phyloP scores from a whole-genome alignment of 192 early-diverging fungal genomes.

The Coemansia sp. region DNA sequence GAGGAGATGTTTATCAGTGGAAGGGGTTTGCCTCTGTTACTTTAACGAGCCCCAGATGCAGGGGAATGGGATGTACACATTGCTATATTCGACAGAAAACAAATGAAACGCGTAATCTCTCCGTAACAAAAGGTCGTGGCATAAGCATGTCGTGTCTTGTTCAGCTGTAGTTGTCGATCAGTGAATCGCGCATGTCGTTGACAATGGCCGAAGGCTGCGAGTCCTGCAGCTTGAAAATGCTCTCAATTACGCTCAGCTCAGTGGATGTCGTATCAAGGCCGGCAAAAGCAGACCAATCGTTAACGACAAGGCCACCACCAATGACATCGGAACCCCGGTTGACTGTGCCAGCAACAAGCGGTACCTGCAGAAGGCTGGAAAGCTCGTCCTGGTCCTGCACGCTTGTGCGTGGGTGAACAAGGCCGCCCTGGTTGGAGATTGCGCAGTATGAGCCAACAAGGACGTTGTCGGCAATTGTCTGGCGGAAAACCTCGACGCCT shows the following conservation, averaged over 20 bases:
- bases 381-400: conserved; percentile 98
- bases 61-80: too few species aligned
- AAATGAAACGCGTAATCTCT: too few species aligned
- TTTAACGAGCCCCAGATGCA: too few species aligned
- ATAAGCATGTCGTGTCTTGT: neutral
- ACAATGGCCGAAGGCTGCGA: conserved; percentile 88
- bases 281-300: conserved; percentile 98
- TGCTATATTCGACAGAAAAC: too few species aligned
- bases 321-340: conserved; percentile 98
- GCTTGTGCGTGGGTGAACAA: conserved; percentile 94
- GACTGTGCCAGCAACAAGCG: conserved; percentile 96
- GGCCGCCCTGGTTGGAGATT: conserved; percentile 95
- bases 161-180: conserved; percentile 83
- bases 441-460: conserved; percentile 95
- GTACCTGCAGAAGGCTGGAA: conserved; percentile 94
- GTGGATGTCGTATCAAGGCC: conserved; percentile 96
- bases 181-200: conserved; percentile 88
- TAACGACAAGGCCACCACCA: conserved; percentile 96
- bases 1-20: too few species aligned
- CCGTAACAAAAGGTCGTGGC: too few species aligned
- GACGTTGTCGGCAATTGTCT: conserved; percentile 97
- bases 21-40: too few species aligned
- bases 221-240: conserved; percentile 97
- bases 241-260: conserved; percentile 95
- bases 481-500: conserved; percentile 96